phyloP scores from a whole-genome alignment of 2,329 filamentous ascomycete species.

The Aspergillus pseudoterreus region DNA sequence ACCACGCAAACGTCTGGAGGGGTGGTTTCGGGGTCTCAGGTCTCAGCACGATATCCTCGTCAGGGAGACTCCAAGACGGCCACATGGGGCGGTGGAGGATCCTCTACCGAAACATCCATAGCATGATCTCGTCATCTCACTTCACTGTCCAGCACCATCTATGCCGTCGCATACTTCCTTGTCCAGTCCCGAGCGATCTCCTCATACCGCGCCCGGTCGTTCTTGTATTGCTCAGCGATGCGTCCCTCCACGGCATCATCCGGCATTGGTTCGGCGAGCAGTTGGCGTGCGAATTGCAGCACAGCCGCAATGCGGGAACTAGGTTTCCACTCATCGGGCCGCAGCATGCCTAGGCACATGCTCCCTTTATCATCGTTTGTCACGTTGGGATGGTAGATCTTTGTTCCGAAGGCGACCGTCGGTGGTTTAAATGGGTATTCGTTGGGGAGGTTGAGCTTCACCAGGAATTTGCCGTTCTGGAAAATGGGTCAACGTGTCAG shows the following conservation, averaged over 20 bases:
- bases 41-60: background rate
- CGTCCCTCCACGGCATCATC: conserved; percentile 84
- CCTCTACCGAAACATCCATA: background rate
- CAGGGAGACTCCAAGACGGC: background rate
- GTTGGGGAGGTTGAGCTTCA: conserved; percentile 68
- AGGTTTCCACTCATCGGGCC: conserved; percentile 88
- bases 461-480: conserved; percentile 68
- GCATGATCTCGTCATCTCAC: background rate
- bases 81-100: background rate
- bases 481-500: background rate
- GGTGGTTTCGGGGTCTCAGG: background rate
- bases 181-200: conserved; percentile 73
- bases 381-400: conserved; percentile 94
- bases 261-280: conserved; percentile 77
- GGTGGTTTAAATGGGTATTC: conserved; percentile 92
- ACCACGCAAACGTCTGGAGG: too few species aligned
- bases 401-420: conserved; percentile 73
- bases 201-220: conserved; percentile 65
- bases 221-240: conserved; percentile 80
- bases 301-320: conserved; percentile 72
- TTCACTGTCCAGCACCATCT: conserved; percentile 2
- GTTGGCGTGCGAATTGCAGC: conserved; percentile 68
- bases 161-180: conserved; percentile 61
- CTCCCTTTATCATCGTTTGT: conserved; percentile 80
- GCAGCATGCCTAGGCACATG: conserved; percentile 82